Percentiles rank a stretch among this genome's conserved stretches.
These are phyloP conservation scores for Boletus sp. DNA, from an alignment of 768 basidiomycete genomes.

Conservation along the genomic window DNA sequence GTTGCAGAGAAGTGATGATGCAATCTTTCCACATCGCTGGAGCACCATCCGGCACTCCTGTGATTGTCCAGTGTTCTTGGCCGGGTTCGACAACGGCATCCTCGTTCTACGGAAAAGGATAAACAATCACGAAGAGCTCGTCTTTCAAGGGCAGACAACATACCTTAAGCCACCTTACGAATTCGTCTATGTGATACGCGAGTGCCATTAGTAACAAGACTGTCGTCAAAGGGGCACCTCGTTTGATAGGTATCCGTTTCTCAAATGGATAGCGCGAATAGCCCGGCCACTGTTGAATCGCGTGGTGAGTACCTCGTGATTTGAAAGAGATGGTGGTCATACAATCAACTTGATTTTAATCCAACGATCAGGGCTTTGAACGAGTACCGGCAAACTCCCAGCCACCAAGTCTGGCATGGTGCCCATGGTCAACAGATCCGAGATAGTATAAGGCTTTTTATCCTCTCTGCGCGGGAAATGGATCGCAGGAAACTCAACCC, in stretches of 20 bases:
- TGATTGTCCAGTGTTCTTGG: slow-evolving; percentile 38
- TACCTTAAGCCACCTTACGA: slow-evolving; percentile 32
- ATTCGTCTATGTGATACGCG: slow-evolving; percentile 31
- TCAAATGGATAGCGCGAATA: slow-evolving; percentile 38
- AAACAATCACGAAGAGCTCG: neutral
- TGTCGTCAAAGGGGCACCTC: slow-evolving; percentile 30
- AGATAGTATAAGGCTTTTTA: slow-evolving; percentile 27
- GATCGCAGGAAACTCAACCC: slow-evolving; percentile 27
- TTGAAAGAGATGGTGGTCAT: neutral
- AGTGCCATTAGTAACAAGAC: slow-evolving; percentile 31
- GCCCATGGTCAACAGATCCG: slow-evolving; percentile 20
- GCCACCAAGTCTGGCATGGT: slow-evolving; percentile 26
- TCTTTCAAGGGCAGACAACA: slow-evolving; percentile 1
- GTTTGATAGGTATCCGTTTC: slow-evolving; percentile 37
- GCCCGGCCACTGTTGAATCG: slow-evolving; percentile 44
- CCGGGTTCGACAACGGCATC: slow-evolving; percentile 33
- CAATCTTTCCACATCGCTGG: slow-evolving; percentile 30
- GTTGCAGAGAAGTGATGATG: slow-evolving; percentile 38
- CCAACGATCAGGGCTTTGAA: slow-evolving; percentile 22
- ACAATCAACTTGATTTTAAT: slow-evolving; percentile 38
- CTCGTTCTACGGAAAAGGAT: slow-evolving; percentile 18
- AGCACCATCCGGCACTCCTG: slow-evolving; percentile 10
- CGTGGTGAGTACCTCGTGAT: neutral
- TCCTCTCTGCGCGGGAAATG: slow-evolving; percentile 28
- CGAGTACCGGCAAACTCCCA: slow-evolving; percentile 21